Evolutionary conservation across 345 rosid genomes (phyloP).

Genomic region (Brassica incana): DNA sequence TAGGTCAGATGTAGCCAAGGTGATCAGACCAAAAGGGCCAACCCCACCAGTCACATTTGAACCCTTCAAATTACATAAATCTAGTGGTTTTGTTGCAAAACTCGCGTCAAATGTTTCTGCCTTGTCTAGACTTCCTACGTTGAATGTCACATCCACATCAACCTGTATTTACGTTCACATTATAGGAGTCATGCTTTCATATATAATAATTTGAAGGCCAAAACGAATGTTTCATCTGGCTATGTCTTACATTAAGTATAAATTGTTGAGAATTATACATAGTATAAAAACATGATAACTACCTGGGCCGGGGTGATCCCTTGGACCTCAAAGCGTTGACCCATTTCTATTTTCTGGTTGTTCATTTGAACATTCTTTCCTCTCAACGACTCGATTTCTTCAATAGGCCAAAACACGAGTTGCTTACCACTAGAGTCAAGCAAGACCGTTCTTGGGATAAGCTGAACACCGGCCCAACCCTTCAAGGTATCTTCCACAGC

Average conservation of each 20-base stretch:
- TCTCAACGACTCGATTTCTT: slow-evolving; percentile 62
- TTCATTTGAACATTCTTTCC: slow-evolving; percentile 40
- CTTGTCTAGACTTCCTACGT: slow-evolving; percentile 50
- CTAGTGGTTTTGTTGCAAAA: slow-evolving; percentile 51
- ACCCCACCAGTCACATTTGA: slow-evolving; percentile 53
- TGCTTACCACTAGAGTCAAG: slow-evolving; percentile 64
- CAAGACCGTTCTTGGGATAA: slow-evolving; percentile 75
- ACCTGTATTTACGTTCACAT: slow-evolving; percentile 29
- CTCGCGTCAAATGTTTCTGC: slow-evolving; percentile 60
- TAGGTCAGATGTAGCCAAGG: slow-evolving; percentile 59
- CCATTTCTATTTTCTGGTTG: slow-evolving; percentile 41
- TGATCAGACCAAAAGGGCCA: slow-evolving; percentile 86
- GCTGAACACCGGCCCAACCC: slow-evolving; percentile 92
- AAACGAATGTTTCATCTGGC: neutral
- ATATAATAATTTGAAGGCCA: neutral
- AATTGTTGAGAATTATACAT: neutral
- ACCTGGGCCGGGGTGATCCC: slow-evolving; percentile 75
- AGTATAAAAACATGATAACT: slow-evolving; percentile 25
- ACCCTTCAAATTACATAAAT: slow-evolving; percentile 53
- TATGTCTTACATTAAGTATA: neutral
- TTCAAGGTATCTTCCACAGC: slow-evolving; percentile 40
- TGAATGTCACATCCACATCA: slow-evolving; percentile 78
- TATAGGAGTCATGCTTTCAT: neutral
- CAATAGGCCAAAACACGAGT: slow-evolving; percentile 70
- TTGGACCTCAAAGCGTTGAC: slow-evolving; percentile 52